phyloP scores from a whole-genome alignment of 805 yeast genomes.

The Zygotorulaspora danielsina region DNA sequence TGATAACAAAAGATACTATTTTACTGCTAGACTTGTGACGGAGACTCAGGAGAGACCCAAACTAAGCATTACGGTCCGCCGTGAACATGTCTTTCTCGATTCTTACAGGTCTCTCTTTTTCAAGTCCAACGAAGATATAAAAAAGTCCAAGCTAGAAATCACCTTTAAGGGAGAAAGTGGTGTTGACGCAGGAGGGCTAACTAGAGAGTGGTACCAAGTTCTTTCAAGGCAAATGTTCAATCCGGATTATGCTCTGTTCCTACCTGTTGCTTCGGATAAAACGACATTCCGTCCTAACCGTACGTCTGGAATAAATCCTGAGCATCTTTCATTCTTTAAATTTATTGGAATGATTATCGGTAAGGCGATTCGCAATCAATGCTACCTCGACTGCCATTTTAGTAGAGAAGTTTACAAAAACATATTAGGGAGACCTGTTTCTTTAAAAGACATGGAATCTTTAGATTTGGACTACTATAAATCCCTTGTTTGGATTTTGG shows the following conservation, averaged over 20 bases:
- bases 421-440: conserved; percentile 71
- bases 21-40: conserved; percentile 66
- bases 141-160: conserved; percentile 67
- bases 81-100: conserved; percentile 90
- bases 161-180: conserved; percentile 93
- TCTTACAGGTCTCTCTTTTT: conserved; percentile 80
- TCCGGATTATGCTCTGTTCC: conserved; percentile 87
- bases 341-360: conserved; percentile 93
- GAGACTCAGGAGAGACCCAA: conserved; percentile 42
- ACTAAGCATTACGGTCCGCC: conserved; percentile 64
- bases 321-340: conserved; percentile 86
- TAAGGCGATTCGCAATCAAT: conserved; percentile 84
- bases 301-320: conserved; percentile 88
- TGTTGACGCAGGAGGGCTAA: conserved; percentile 96
- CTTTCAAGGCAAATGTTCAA: conserved; percentile 91
- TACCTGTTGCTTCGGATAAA: conserved; percentile 86
- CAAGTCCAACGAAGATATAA: conserved; percentile 69
- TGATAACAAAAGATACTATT: conserved; percentile 86
- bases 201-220: conserved; percentile 97
- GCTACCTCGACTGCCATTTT: conserved; percentile 89
- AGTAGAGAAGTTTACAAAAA: conserved; percentile 91
- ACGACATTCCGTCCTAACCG: conserved; percentile 95
- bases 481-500: conserved; percentile 91
- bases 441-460: conserved; percentile 90
- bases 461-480: conserved; percentile 89